Conservation (phyloP, 1,139 yeast species). For the Pichia terricola region DNA sequence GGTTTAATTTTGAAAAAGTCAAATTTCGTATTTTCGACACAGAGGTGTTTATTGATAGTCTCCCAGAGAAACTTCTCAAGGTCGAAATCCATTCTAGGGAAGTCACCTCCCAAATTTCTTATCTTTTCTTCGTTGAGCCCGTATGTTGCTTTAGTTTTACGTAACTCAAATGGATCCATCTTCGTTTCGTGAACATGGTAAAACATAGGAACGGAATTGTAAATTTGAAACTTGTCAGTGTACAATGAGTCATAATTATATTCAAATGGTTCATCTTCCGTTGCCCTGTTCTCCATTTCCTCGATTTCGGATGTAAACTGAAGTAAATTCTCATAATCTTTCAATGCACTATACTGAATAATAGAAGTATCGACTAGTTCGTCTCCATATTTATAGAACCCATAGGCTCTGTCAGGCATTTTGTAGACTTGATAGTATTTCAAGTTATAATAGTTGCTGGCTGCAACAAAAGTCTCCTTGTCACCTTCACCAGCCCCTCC, state of each 20-base stretch:
- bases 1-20: constrained; percentile 14
- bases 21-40: constrained; percentile 17
- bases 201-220: constrained; percentile 25
- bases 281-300: constrained; percentile 13
- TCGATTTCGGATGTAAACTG: constrained; percentile 17
- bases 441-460: constrained; percentile 42
- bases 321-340: constrained; percentile 27
- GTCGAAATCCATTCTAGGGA: constrained; percentile 20
- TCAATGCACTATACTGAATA: constrained; percentile 50
- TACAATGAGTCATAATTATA: constrained; percentile 19
- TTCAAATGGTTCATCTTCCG: constrained; percentile 9
- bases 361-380: constrained; percentile 30
- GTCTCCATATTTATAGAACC: constrained; percentile 21
- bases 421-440: constrained; percentile 48
- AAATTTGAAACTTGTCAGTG: constrained; percentile 14
- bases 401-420: constrained; percentile 25
- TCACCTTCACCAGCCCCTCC: constrained; percentile 60
- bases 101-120: constrained; percentile 24
- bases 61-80: constrained; percentile 23
- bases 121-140: constrained; percentile 14
- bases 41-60: constrained; percentile 20
- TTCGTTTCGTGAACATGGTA: constrained; percentile 38
- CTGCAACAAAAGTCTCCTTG: constrained; percentile 57
- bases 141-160: constrained; percentile 16
- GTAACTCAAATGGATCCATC: constrained; percentile 23